Base-by-base conservation (phyloP, 1,284 basidiomycete species). In the Cryptococcus sp. region DNA sequence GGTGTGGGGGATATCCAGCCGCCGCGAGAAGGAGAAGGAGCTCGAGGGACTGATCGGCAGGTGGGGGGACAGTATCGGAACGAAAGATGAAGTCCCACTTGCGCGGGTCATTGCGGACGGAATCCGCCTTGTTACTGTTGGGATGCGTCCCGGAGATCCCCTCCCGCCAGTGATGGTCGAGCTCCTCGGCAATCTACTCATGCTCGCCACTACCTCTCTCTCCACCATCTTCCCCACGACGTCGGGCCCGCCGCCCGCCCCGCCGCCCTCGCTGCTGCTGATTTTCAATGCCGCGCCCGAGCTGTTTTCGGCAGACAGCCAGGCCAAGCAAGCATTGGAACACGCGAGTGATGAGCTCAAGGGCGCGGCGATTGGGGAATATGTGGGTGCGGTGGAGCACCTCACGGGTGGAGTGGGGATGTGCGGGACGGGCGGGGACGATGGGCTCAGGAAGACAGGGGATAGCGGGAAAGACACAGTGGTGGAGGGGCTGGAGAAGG, bases 331-430 rank as follows among this genome's bases (percentile, higher is more conserved):
- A 36, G 45, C 55, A 0, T 42, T 71, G 12, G 64, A 60, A 2
- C 64, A 69, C 13, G 50, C 70, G 11, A 57, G 60, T 2, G 73
- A 76, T 46, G 72, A 76, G 53, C 46, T 78, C 12, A 68, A 67
- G 39, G 71, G 63, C 0, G 59, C 56, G 1, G 74, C 75, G 2
- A 72, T 77, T 4, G 66, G 65, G 8, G 75, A 73, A 53, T 78
- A 77, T 51, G 73, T 76, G 33, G 49, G 55, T 23, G 69, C 67
- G 0, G 68, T 67, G 0, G 60, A 60, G 18, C 57, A 67, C 33
- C 48, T 67, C 35, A 67, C 67, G 46, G 68, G 68, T 18, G 71
- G 69, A 7, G 53, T 65, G 9, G 59, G 57, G 7, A 48, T 51
- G 11, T 4, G 28, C 28, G 28, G 28, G 9, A 33, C 9, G 28